Evolutionary conservation across 805 yeast genomes (phyloP).

Genomic region (Suhomyces vadensis): DNA sequence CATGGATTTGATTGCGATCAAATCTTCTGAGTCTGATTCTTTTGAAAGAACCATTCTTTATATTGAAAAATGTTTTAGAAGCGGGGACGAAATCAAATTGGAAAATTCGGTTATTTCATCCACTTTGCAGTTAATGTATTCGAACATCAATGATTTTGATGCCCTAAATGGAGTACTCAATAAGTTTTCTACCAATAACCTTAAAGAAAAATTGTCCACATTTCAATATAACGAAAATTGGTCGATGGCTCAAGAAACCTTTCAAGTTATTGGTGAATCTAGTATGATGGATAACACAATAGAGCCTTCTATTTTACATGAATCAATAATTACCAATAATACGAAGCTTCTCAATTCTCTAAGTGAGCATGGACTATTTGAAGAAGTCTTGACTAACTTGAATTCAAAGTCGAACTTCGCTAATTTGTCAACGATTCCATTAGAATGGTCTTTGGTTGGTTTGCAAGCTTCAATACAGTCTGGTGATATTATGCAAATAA

Average conservation of each 20-base stretch:
- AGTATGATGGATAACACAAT: conserved; percentile 8
- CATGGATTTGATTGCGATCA: conserved; percentile 65
- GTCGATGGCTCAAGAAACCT: conserved; percentile 84
- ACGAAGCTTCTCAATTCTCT: conserved; percentile 68
- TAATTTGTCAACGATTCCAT: conserved; percentile 32
- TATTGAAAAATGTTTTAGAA: conserved; percentile 72
- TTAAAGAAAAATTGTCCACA: conserved; percentile 75
- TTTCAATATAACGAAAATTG: conserved; percentile 85
- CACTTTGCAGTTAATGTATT: conserved; percentile 76
- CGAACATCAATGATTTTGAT: conserved; percentile 86
- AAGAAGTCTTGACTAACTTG: conserved; percentile 58
- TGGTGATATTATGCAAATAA: conserved; percentile 53
- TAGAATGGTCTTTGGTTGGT: conserved; percentile 67
- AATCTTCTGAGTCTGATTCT: conserved; percentile 81
- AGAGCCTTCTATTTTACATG: not conserved
- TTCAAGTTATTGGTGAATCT: conserved; percentile 56
- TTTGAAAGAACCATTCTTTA: conserved; percentile 86
- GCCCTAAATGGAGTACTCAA: conserved; percentile 84
- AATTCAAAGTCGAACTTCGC: conserved; percentile 29
- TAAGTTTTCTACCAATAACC: conserved; percentile 63
- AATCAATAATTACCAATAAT: conserved; percentile 33
- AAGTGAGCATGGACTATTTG: conserved; percentile 74
- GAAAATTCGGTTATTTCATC: conserved; percentile 42
- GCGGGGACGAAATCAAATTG: conserved; percentile 25
- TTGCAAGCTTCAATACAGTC: conserved; percentile 71